Evolutionary conservation across 345 rosid genomes (phyloP).

Genomic region (Raphanus raphanistrum): DNA sequence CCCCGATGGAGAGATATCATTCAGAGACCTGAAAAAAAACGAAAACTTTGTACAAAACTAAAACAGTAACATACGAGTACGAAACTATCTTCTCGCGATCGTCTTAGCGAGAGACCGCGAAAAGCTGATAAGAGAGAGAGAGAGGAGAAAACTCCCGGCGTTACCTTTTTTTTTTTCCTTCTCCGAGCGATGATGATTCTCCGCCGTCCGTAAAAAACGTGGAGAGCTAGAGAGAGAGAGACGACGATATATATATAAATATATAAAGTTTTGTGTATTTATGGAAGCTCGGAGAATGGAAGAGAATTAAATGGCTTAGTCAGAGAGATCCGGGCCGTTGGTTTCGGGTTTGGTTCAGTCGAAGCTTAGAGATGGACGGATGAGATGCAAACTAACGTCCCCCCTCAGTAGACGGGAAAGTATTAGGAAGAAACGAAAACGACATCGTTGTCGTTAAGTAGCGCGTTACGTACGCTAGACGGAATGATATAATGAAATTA

Average conservation of each 20-base stretch:
- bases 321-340: slow-evolving; percentile 29
- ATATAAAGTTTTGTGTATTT: not conserved
- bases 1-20: not conserved
- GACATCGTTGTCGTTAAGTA: slow-evolving; percentile 37
- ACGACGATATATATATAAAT: not conserved
- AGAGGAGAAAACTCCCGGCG: slow-evolving; percentile 3
- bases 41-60: not conserved
- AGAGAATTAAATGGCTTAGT: slow-evolving; percentile 26
- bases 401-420: slow-evolving; percentile 18
- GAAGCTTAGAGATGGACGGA: slow-evolving; percentile 18
- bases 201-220: slow-evolving; percentile 38
- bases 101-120: not conserved
- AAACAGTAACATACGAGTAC: slow-evolving; percentile 4
- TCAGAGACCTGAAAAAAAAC: not conserved
- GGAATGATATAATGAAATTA: slow-evolving; percentile 17
- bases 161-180: slow-evolving; percentile 13
- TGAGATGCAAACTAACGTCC: slow-evolving; percentile 8
- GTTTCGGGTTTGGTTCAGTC: slow-evolving; percentile 18
- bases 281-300: not conserved
- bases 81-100: not conserved
- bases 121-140: not conserved
- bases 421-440: slow-evolving; percentile 14
- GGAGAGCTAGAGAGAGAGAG: slow-evolving; percentile 13
- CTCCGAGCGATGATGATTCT: slow-evolving; percentile 23
- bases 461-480: slow-evolving; percentile 30